A percentile compares a stretch with the other conserved stretches of the same genome.
Evolutionary conservation across 495 filamentous ascomycete genomes (phyloP).

Genomic region (Saxophila tyrrhenica): DNA sequence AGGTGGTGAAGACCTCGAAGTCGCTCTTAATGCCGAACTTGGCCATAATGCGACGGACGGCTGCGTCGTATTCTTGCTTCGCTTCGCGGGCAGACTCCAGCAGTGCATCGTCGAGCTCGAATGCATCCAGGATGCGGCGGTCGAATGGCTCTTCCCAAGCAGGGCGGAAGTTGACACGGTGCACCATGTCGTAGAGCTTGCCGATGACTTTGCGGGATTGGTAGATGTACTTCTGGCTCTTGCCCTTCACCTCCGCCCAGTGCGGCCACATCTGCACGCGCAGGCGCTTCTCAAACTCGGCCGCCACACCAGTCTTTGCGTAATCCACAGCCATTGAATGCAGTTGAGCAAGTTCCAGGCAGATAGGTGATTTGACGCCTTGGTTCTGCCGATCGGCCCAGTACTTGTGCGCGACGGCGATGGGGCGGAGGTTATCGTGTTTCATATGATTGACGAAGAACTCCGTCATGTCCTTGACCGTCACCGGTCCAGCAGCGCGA

Average conservation of each 20-base stretch:
- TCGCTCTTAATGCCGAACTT: slow-evolving; percentile 79
- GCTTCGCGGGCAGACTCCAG: slow-evolving; percentile 50
- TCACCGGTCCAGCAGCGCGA: slow-evolving; percentile 45
- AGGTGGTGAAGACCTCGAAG: slow-evolving; percentile 82
- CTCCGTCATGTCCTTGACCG: slow-evolving; percentile 54
- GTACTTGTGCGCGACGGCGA: slow-evolving; percentile 77
- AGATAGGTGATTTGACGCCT: slow-evolving; percentile 59
- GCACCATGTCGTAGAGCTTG: slow-evolving; percentile 65
- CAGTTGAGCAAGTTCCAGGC: slow-evolving; percentile 61
- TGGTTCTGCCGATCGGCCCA: slow-evolving; percentile 51
- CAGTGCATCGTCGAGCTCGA: slow-evolving; percentile 39
- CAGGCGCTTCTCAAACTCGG: slow-evolving; percentile 51
- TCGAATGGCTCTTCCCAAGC: slow-evolving; percentile 64
- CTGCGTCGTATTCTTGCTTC: slow-evolving; percentile 67
- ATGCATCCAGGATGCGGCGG: slow-evolving; percentile 56
- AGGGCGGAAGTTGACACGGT: slow-evolving; percentile 58
- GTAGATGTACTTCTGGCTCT: slow-evolving; percentile 44
- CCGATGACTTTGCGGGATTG: slow-evolving; percentile 65
- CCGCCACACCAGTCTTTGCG: slow-evolving; percentile 74
- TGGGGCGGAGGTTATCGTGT: slow-evolving; percentile 65
- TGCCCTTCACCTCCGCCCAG: slow-evolving; percentile 70
- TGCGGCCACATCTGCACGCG: slow-evolving; percentile 61
- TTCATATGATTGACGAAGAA: slow-evolving; percentile 96
- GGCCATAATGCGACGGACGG: slow-evolving; percentile 68
- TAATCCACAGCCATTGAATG: slow-evolving; percentile 93